Evolutionary conservation across 1,139 yeast genomes (phyloP).

Genomic region (Scheffersomyces insectosa): DNA sequence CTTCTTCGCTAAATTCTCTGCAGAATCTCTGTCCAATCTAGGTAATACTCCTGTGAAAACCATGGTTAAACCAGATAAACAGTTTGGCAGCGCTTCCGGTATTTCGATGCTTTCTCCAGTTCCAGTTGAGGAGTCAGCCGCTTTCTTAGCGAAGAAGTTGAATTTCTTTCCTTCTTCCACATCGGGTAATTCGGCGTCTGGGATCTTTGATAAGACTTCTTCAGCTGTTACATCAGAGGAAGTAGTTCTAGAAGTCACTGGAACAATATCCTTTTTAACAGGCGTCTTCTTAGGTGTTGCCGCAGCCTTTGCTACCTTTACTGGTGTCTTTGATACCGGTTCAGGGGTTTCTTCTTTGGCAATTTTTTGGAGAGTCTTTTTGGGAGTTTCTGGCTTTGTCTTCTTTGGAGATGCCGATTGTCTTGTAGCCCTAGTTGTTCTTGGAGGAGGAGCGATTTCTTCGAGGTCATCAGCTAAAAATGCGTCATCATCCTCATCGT

Average conservation of each 20-base stretch:
- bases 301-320: conserved; percentile 6
- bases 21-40: conserved; percentile 70
- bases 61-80: conserved; percentile 82
- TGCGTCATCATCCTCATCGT: conserved; percentile 6
- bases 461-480: conserved; percentile 2
- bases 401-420: conserved; percentile 3
- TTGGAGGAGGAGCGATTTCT: conserved; percentile 1
- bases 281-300: conserved; percentile 5
- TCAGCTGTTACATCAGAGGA: conserved; percentile 42
- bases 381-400: conserved; percentile 7
- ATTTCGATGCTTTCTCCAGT: conserved; percentile 35
- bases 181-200: conserved; percentile 70
- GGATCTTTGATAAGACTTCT: conserved; percentile 58
- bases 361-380: conserved; percentile 8
- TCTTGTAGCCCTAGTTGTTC: conserved; percentile 6
- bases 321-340: conserved; percentile 8
- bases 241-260: conserved; percentile 1
- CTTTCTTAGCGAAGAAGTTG: conserved; percentile 52
- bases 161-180: conserved; percentile 51
- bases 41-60: conserved; percentile 94
- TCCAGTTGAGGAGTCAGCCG: conserved; percentile 23
- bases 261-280: neutral
- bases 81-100: conserved; percentile 80
- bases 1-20: conserved; percentile 73
- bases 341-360: conserved; percentile 1